These are phyloP conservation scores for Podila minutissima DNA, from an alignment of 192 early-diverging fungal genomes.

Conservation along the genomic window DNA sequence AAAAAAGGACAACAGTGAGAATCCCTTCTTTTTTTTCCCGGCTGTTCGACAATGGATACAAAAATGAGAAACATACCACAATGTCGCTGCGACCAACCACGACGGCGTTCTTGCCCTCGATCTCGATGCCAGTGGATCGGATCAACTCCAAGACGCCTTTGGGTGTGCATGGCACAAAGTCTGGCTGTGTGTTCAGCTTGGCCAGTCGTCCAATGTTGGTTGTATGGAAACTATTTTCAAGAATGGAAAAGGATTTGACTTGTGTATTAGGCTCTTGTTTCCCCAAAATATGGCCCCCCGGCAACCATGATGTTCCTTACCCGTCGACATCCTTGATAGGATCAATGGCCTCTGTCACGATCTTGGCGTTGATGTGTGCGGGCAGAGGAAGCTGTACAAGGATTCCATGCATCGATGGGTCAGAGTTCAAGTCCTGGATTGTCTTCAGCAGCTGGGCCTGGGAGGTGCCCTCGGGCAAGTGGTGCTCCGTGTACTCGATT, in stretches of 20 bases:
- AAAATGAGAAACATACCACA: slow-evolving; percentile 62
- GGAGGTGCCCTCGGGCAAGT: slow-evolving; percentile 25
- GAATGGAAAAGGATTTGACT: neutral
- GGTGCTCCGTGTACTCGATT: slow-evolving; percentile 26
- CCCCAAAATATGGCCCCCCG: too few relatives aligned
- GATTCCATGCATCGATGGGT: slow-evolving; percentile 90
- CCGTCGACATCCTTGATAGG: slow-evolving; percentile 98
- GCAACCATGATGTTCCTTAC: slow-evolving; percentile 41
- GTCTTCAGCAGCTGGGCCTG: slow-evolving; percentile 65
- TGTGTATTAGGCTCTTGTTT: neutral
- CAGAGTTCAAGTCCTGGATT: slow-evolving; percentile 81
- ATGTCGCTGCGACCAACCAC: slow-evolving; percentile 98
- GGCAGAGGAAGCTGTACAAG: slow-evolving; percentile 97
- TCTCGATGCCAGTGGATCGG: slow-evolving; percentile 69
- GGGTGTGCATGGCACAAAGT: slow-evolving; percentile 97
- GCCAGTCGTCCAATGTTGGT: slow-evolving; percentile 92
- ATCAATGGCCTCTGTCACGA: slow-evolving; percentile 87
- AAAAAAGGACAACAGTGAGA: neutral
- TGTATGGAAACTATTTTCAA: slow-evolving; percentile 81
- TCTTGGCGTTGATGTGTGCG: slow-evolving; percentile 80
- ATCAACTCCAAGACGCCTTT: slow-evolving; percentile 93
- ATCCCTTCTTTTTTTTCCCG: neutral
- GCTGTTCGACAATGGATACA: neutral
- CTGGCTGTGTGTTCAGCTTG: slow-evolving; percentile 80
- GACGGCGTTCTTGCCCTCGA: slow-evolving; percentile 91